A percentile compares a stretch with the other conserved stretches of the same genome.
These are phyloP conservation scores for Suhomyces bokatorum DNA, from an alignment of 1,139 yeast species.

Conservation along the genomic window DNA sequence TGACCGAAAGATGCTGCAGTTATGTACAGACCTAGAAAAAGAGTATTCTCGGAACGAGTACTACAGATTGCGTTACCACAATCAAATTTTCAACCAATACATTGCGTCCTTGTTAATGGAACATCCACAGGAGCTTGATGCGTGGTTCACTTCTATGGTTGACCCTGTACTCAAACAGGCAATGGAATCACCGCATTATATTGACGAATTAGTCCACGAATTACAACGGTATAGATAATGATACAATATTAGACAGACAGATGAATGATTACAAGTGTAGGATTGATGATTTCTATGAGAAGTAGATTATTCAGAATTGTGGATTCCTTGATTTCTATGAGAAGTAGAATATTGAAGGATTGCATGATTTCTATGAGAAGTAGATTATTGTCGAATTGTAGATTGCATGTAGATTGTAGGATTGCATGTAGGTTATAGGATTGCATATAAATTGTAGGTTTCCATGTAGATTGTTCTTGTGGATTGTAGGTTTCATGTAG, in stretches of 20 bases:
- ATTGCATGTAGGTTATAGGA: no score
- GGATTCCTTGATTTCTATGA: no score
- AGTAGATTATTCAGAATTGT: no score
- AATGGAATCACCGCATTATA: background rate
- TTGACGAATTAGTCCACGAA: background rate
- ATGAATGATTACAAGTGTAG: no score
- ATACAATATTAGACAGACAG: background rate
- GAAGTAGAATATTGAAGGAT: no score
- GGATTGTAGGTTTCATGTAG: no score
- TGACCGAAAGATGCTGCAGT: constrained; percentile 5
- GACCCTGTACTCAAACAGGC: constrained; percentile 7
- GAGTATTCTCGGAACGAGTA: constrained; percentile 17
- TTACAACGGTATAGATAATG: background rate
- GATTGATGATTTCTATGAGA: no score
- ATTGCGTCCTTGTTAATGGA: constrained; percentile 20
- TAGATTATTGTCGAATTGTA: no score
- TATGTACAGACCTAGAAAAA: constrained; percentile 10
- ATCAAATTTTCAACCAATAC: constrained; percentile 25
- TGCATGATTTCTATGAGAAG: no score
- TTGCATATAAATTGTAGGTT: no score
- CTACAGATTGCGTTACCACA: constrained; percentile 16
- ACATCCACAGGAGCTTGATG: constrained; percentile 13
- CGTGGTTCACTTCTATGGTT: constrained; percentile 21
- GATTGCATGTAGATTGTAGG: no score
- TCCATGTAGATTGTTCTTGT: no score